Conservation (phyloP, 257 asterid genomes). For the Primulina eburnea region DNA sequence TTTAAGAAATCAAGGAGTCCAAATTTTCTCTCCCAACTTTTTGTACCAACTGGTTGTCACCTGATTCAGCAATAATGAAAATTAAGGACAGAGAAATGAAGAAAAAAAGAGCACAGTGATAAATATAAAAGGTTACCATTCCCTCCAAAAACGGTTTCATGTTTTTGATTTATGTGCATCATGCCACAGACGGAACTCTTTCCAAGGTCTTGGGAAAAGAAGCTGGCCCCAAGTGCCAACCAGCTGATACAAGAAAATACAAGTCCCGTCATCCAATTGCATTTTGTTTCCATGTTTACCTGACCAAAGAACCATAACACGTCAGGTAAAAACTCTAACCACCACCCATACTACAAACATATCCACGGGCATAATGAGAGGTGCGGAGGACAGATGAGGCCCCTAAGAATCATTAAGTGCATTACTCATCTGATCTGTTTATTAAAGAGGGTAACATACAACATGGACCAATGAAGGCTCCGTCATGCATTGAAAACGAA, state of each 20-base stretch:
- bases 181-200: constrained; percentile 93
- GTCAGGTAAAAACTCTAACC: constrained; percentile 2
- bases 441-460: background rate
- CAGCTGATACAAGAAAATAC: constrained; percentile 78
- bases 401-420: background rate
- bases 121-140: constrained; percentile 52
- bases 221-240: constrained; percentile 99
- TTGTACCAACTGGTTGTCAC: constrained; percentile 97
- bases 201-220: constrained; percentile 94
- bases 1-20: constrained; percentile 99
- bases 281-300: constrained; percentile 93
- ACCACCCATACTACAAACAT: constrained; percentile 4
- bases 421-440: background rate
- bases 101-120: background rate
- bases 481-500: background rate
- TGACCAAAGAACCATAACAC: constrained; percentile 30
- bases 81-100: constrained; percentile 8
- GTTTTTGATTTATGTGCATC: constrained; percentile 69
- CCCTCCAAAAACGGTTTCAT: constrained; percentile 82
- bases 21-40: constrained; percentile 85
- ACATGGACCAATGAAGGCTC: background rate
- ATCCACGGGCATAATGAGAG: constrained; percentile 1
- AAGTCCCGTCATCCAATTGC: constrained; percentile 55
- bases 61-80: constrained; percentile 31
- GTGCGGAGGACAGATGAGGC: background rate